Base-by-base conservation (phyloP, 306 rosid species). In the Dryas drummondii region DNA sequence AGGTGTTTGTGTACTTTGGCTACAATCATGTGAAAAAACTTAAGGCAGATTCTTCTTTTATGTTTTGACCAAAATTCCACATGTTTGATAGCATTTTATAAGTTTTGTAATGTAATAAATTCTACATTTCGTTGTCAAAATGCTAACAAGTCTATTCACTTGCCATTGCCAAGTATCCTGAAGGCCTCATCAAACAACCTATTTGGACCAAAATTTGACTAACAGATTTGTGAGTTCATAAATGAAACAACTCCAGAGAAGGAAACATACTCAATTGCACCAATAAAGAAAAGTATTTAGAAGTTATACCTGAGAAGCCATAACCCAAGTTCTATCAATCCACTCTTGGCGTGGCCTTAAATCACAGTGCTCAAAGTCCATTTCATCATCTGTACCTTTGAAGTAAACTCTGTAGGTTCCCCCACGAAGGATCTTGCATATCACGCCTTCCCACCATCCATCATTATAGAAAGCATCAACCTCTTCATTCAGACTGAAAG, bases 401-500 rank as follows among this genome's bases (percentile, higher is more conserved):
- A 89, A 91, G 85, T 78, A 88, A 51, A 91, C 88, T 68, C 53
- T 64, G 75, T 86, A 91, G 71, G 66, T 85, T 26, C 81, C 82
- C 40, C 79, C 72, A 5, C 61, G 60, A 9, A 89, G 83, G 66
- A 88, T 80, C 78, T 78, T 83, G 49, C 83, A 19, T 70, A 91
- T 75, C 80, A 80, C 83, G 71, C 97, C 96, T 9, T 82, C 86
- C 97, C 96, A 91, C 97, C 96, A 91, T 3, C 93, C 88, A 0
- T 91, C 97, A 10, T 86, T 87, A 76, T 79, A 53, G 26, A 61
- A 63, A 12, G 93, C 91, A 63, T 91, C 96, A 54, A 91, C 90
- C 47, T 86, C 85, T 11, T 91, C 89, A 11, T 80, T 77, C 72
- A 76, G 37, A 57, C 10, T 10, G 41, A 76, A 91, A 54, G 27